Evolutionary conservation across 345 rosid genomes (phyloP).

Genomic region (Aquilaria malaccensis): DNA sequence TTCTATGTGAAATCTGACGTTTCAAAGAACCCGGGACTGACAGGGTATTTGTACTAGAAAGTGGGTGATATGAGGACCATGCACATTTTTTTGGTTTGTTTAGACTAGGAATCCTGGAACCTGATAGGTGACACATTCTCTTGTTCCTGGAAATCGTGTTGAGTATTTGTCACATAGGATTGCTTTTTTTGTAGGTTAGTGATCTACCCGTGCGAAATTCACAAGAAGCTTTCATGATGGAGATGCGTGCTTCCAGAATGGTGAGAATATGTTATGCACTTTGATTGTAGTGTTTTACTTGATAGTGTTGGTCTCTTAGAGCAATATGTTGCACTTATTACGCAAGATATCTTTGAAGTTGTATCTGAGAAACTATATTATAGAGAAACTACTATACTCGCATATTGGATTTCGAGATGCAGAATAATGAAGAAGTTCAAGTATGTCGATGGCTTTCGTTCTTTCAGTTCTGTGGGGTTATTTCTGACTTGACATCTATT

Average conservation of each 20-base stretch:
- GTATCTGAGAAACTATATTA: no score
- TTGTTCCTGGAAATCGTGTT: neutral
- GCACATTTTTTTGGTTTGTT: neutral
- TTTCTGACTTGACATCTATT: no score
- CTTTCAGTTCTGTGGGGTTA: no score
- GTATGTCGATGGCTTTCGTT: neutral
- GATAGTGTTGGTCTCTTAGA: no score
- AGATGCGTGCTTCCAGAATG: conserved; percentile 94
- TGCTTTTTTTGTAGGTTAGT: conserved; percentile 42
- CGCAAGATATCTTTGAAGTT: no score
- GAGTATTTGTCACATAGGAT: conserved; percentile 2
- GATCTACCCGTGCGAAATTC: conserved; percentile 75
- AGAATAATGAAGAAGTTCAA: neutral
- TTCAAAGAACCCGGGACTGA: neutral
- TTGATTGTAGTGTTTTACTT: no score
- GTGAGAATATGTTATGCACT: conserved; percentile 22
- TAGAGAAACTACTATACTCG: neutral
- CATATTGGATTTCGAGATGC: neutral
- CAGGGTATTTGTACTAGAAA: neutral
- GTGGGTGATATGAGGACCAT: no score
- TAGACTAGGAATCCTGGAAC: neutral
- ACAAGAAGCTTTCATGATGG: conserved; percentile 92
- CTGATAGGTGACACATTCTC: neutral
- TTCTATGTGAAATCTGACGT: neutral
- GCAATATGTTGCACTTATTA: no score